Conservation (phyloP, 116 monocot genomes). For the Trichopus zeylanicus region DNA sequence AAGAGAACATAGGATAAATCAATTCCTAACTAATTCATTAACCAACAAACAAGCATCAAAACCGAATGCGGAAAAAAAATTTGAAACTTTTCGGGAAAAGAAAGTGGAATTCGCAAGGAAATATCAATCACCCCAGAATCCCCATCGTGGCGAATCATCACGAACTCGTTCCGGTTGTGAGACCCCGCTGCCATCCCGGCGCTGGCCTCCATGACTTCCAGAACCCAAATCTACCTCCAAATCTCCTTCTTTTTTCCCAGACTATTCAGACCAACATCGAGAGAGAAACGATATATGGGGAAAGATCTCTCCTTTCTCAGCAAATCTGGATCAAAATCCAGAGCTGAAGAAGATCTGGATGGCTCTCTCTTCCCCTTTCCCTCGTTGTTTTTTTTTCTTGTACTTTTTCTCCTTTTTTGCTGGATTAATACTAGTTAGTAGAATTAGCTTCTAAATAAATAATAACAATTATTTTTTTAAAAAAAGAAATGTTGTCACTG, state of each 20-base stretch:
- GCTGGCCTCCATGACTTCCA: slow-evolving; percentile 41
- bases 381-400: neutral
- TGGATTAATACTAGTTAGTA: neutral
- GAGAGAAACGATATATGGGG: neutral
- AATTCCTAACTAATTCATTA: neutral
- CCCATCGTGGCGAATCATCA: slow-evolving; percentile 59
- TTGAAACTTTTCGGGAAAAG: neutral
- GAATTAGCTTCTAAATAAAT: neutral
- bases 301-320: slow-evolving; percentile 5
- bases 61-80: neutral
- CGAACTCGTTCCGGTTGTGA: slow-evolving; percentile 58
- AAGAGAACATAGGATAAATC: neutral
- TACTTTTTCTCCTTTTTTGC: neutral
- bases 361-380: neutral
- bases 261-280: neutral
- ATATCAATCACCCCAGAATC: slow-evolving; percentile 32
- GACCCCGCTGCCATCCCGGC: slow-evolving; percentile 62
- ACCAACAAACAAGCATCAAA: neutral
- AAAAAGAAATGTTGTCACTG: neutral
- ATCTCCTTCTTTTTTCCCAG: neutral
- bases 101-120: neutral
- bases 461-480: neutral
- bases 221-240: neutral
- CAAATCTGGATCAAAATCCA: neutral
- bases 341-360: neutral